These are phyloP conservation scores for Eremomyces bilateralis DNA, from an alignment of 495 filamentous ascomycete genomes.

Conservation along the genomic window DNA sequence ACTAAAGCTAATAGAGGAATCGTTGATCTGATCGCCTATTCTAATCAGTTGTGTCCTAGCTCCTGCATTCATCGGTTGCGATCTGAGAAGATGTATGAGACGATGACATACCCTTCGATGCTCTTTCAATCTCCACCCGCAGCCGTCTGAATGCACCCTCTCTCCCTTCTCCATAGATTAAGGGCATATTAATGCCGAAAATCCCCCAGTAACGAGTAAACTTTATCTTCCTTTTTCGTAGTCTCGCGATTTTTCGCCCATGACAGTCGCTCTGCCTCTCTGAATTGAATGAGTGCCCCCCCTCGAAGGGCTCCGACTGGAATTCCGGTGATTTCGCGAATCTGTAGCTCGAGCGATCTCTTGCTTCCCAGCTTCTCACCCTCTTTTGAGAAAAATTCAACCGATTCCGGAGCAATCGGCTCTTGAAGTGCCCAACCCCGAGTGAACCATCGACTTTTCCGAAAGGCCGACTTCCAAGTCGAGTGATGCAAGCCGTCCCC, in stretches of 20 bases:
- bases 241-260: no score
- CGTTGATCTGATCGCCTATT: no score
- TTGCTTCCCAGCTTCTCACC: neutral
- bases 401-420: no score
- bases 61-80: no score
- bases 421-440: no score
- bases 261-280: no score
- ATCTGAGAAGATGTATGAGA: no score
- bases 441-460: no score
- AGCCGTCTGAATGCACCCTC: neutral
- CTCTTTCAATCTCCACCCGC: neutral
- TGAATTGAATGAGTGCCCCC: neutral
- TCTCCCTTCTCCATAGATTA: neutral
- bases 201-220: neutral
- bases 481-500: neutral
- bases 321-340: neutral
- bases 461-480: neutral
- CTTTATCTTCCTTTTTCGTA: no score
- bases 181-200: conserved; percentile 1
- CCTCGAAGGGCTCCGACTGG: neutral
- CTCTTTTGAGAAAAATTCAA: neutral
- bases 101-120: no score
- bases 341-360: neutral
- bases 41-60: no score
- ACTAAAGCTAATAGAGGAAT: no score